Evolutionary conservation across 345 rosid species (phyloP).

Genomic region (Populus davidiana): DNA sequence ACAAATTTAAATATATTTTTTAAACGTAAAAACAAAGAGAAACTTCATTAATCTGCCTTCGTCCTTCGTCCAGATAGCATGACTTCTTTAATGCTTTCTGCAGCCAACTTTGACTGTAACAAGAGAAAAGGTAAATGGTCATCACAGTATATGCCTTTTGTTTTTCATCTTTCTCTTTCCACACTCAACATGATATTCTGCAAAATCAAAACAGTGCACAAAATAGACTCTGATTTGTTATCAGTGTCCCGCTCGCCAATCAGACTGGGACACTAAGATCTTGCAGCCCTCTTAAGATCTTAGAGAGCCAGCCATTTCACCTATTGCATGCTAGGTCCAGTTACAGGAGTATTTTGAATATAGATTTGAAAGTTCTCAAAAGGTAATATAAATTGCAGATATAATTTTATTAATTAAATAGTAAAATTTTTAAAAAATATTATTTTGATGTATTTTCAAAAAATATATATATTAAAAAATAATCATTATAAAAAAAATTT

Average conservation of each 20-base stretch:
- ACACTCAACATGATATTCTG: neutral
- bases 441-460: neutral
- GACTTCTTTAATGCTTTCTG: constrained; percentile 48
- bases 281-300: neutral
- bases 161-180: neutral
- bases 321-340: neutral
- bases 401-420: neutral
- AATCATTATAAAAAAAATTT: too few species aligned
- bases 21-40: too few species aligned
- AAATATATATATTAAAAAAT: too few species aligned
- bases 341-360: neutral
- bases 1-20: too few species aligned
- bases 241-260: neutral
- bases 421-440: neutral
- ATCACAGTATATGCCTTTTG: neutral
- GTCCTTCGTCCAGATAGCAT: constrained; percentile 47
- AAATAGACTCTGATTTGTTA: neutral
- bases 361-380: neutral
- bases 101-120: constrained; percentile 37
- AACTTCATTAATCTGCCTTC: constrained; percentile 34
- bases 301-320: neutral
- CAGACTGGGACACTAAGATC: neutral
- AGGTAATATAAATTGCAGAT: neutral
- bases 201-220: neutral
- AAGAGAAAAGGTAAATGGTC: constrained; percentile 7